Evolutionary conservation across 2,329 filamentous ascomycete species (phyloP), one percentile per base, ranked within the genome.

Genomic region (Fusarium sarcochroum): DNA sequence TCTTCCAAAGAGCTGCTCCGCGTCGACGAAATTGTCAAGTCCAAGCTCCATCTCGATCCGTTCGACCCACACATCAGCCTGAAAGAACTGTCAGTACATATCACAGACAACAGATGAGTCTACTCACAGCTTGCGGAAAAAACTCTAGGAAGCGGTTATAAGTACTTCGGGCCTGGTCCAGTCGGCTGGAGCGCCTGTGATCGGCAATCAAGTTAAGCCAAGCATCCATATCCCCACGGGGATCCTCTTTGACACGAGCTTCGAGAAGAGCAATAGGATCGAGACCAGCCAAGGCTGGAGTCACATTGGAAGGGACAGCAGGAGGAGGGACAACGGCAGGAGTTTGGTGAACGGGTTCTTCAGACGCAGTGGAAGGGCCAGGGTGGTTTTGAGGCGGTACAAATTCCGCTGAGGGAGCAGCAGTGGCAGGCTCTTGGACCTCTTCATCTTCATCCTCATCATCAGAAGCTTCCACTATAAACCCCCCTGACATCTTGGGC

Each of bases 41-140:
- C 93, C 91, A 30, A 97, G 87, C 80, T 99, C 96, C 89, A 98
- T 93, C 68, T 93, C 91, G 45, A 94, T 89, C 80, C 94, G 98
- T 46, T 91, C 88, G 40, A 94, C 90, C 94, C 94, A 99, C 77
- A 97, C 87, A 66, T 97, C 93, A 63, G 93, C 94, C 96, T 98
- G 27, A 20, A n/a, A 84, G 37, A 21, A 14, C 37, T 80, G 68
- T 61, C 41, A 75, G 72, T 63, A 50, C 18, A 41, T 37, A 20
- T 37, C 37, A 63, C 32, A 25, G 6, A 37, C 13, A n/a, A 23
- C 9, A 15, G 35, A 27, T 25, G 34, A 30, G 27, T 23, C 21
- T 55, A 89, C 95, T 87, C 89, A 98, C 96, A 72, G 94, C 91
- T 77, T 93, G 90, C 5, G 96, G 97, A 74, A 98, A 98, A 25